Conservation (phyloP, 1,284 basidiomycete genomes). For the Lignosus rhinocerotis region DNA sequence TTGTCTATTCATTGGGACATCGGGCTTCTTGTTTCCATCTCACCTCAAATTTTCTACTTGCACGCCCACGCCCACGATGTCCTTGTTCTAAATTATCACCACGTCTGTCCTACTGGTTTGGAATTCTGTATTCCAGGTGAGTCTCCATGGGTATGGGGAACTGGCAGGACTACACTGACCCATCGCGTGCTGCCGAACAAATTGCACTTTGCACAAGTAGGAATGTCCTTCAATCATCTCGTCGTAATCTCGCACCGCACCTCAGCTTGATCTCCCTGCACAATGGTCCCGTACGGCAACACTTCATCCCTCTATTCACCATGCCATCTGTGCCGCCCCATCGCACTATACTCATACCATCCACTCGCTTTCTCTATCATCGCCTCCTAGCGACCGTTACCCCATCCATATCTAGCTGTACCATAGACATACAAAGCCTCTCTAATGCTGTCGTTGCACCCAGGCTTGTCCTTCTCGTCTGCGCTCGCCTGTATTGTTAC, state of each 20-base stretch:
- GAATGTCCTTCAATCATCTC: background rate
- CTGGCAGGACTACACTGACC: background rate
- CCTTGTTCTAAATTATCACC: slow-evolving; percentile 18
- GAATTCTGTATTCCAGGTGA: slow-evolving; percentile 17
- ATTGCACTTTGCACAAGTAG: background rate
- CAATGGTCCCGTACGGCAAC: background rate
- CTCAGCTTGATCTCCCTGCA: background rate
- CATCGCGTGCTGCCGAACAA: background rate
- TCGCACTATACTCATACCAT: background rate
- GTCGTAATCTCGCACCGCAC: slow-evolving; percentile 5
- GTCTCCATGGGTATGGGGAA: background rate
- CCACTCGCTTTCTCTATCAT: background rate
- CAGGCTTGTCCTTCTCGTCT: background rate
- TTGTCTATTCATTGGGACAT: background rate
- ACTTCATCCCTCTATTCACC: background rate
- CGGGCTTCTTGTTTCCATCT: background rate
- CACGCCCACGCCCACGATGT: background rate
- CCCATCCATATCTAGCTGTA: slow-evolving; percentile 6
- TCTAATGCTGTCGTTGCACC: slow-evolving; percentile 9
- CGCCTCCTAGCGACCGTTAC: background rate
- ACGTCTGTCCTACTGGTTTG: slow-evolving; percentile 8
- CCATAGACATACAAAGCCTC: slow-evolving; percentile 5
- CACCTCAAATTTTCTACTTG: background rate
- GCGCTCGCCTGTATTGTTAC: slow-evolving; percentile 17
- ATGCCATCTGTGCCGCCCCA: background rate